Evolutionary conservation across 2,329 filamentous ascomycete genomes (phyloP), one percentile per base, ranked within the genome.

Genomic region (Botrytis pseudocinerea): DNA sequence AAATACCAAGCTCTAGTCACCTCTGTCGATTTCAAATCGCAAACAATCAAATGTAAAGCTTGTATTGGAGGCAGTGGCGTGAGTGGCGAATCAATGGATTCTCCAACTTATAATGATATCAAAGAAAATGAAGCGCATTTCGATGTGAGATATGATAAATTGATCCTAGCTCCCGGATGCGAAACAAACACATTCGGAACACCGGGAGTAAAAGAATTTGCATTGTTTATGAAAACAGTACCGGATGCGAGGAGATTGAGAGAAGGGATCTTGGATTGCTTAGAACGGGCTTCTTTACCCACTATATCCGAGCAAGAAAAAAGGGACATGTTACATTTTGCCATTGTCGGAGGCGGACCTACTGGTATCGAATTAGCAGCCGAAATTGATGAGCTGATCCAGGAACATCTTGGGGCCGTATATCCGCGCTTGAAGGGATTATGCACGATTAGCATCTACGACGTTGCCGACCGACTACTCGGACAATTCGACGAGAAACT

Each of bases 341-440:
- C 90, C 48, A 85, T 94, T 38, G 91, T 93, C 0, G 92, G 92
- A 18, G 92, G 91, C 61, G 92, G 92, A 73, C 80, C 90, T 1
- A 92, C 90, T 2, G 90, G 90, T 8, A 73, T 77, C 9, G 76
- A 77, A 80, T 78, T 83, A 2, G 82, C 84, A 0, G 83, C 83
- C 9, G 84, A 85, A 74, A 76, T 85, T 2, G 82, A 80, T 74
- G 84, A 85, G 72, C 78, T 85, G 2, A 82, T 81, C 76, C 75
- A 82, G 14, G 76, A 82, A 9, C 81, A 82, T n/a, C 78, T 84
- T 74, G 76, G 78, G 20, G 78, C 80, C 42, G 74, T 85, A 9
- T 85, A 84, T 72, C 82, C 83, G 2, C 80, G 82, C 40, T 77
- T 85, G 1, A 81, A 82, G 28, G 81, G 80, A 3, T 81, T 83